Evolutionary conservation across 176 grass and related monocot genomes (phyloP), one percentile per base, ranked within the genome.

Genomic region (Ampelocalamus luodianensis): DNA sequence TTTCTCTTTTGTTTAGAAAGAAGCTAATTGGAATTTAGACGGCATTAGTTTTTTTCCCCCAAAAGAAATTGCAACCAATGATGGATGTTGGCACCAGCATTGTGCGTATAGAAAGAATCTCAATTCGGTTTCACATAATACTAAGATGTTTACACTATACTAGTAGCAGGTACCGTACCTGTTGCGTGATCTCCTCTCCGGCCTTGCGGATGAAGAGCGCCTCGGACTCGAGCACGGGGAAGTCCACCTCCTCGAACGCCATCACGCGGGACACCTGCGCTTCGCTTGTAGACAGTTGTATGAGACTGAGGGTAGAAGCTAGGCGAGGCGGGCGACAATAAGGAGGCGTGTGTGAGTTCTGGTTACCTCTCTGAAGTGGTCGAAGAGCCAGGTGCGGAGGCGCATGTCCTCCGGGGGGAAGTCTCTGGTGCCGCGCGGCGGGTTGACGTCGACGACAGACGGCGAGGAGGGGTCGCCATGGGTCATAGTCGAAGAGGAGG

Each of bases 341-440:
- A 20, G 53, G 53, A 22, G 53, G 53, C 18, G 53, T 22, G 53
- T 8, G 18, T 22, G 53, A 55, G 53, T n/a, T 78, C 27, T 15
- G 23, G 22, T 51, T 87, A 92, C 91, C 91, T 97, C 91, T 72
- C 91, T 88, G 85, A 97, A 97, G 45, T 97, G 82, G 38, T 81
- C 71, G 87, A 97, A 97, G 44, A 97, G 88, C 95, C 95, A 97
- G 76, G 63, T 93, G 69, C 92, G 92, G 37, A 97, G 82, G 46
- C 95, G 83, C 95, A 98, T 98, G 59, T 98, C 95, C 49, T 95
- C 93, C 50, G 91, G 89, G 2, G 93, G 89, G 40, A 97, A 97
- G 34, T 97, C 92, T 60, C 95, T 90, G 2, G 95, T 97, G 50
- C 95, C 95, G 24, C 89, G 91, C 40, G 93, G 93, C 37, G 93